phyloP scores from a whole-genome alignment of 345 rosid genomes.

The Eucalyptus caleyi region DNA sequence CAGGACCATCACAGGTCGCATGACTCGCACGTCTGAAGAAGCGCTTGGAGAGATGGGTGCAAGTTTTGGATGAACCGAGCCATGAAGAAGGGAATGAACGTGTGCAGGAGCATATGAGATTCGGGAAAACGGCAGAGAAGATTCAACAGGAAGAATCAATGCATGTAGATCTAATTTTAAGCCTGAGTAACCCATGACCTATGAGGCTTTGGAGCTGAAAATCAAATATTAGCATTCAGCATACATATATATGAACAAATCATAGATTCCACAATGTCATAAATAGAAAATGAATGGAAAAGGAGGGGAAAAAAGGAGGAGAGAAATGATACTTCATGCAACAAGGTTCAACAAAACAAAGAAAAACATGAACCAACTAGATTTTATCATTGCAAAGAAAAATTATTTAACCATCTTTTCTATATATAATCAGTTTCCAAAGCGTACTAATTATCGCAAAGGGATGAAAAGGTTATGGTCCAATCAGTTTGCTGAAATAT shows the following conservation, averaged over 20 bases:
- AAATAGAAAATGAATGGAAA: background rate
- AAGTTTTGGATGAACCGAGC: no score
- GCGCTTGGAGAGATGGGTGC: no score
- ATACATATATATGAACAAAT: background rate
- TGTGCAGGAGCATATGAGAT: no score
- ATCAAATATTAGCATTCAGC: background rate
- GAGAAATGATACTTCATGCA: background rate
- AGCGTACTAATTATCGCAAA: no score
- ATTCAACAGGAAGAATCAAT: background rate
- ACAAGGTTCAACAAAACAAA: background rate
- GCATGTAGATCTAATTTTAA: background rate
- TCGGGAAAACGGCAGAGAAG: no score
- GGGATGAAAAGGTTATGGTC: background rate
- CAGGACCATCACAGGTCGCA: no score
- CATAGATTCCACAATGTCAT: background rate
- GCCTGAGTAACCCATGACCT: background rate
- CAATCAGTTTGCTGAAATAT: background rate
- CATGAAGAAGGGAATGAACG: no score
- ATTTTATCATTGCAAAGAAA: no score
- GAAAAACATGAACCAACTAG: no score
- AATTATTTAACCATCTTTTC: no score
- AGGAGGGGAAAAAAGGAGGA: background rate
- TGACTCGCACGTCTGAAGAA: no score
- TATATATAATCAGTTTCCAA: no score
- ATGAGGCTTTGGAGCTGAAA: background rate